Evolutionary conservation across 176 grass and related monocot genomes (phyloP), one percentile per base, ranked within the genome.

Genomic region (Chloris gayana): DNA sequence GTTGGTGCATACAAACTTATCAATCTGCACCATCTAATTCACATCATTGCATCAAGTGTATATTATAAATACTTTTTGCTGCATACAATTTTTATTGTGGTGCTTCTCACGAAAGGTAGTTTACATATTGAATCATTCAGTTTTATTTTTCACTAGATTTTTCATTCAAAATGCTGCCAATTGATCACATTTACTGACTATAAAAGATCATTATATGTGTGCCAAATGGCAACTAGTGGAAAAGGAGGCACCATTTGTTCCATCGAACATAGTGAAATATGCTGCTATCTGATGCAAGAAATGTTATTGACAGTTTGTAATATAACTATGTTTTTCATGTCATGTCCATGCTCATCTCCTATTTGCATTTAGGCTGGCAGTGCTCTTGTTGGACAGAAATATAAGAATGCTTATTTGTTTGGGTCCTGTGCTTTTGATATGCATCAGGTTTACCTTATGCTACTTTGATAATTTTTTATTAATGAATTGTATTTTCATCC

Each of bases 401-500:
- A 67, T 51, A 45, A 31, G 31, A 83, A 67, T 83, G 39, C 37
- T 78, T 73, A 65, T 67, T 73, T 29, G 39, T 79, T 50, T 26
- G 54, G 27, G 35, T 57, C 42, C 65, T 65, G 2, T 78, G 25
- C 19, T 41, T 70, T 77, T 82, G 33, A 39, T 34, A 49, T 35
- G 19, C 67, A 64, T 69, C 69, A 50, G 4, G 37, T 34, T 74
- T 80, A 33, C 33, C 42, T 44, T 75, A 64, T 27, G 29, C 67
- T 47, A 35, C 26, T 79, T 80, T 25, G 44, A 33, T 75, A 64
- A 35, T 29, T 80, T 26, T 51, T 75, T 17, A 14, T 75, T 76
- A 69, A 75, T 78, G 59, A 31, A 34, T 80, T 67, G 46, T 60
- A 76, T 66, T 77, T 76, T 30, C 64, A 42, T 87, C 47, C 64